Conservation (phyloP, 176 grass and related monocot genomes). For the Oryza officinalis region DNA sequence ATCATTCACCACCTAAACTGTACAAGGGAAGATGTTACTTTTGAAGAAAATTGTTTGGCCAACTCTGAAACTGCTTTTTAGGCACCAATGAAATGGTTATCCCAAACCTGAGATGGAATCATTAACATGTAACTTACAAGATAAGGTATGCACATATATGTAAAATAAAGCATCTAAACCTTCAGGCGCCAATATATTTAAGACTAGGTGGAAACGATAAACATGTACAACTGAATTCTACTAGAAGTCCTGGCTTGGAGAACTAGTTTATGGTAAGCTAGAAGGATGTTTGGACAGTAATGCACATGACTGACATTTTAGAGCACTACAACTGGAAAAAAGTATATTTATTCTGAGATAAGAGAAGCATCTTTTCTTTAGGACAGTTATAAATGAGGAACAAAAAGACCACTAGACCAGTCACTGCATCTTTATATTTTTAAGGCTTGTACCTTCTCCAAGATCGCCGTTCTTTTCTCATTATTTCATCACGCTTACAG, state of each 20-base stretch:
- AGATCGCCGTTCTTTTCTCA: background rate
- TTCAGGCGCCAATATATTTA: background rate
- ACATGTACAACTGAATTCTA: background rate
- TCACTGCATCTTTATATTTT: background rate
- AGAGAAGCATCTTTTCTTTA: background rate
- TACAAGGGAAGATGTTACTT: background rate
- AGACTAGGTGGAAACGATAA: no score
- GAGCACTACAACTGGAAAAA: background rate
- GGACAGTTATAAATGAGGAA: background rate
- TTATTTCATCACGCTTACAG: background rate
- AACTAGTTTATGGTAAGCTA: background rate
- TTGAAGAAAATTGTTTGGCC: background rate
- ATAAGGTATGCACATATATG: background rate
- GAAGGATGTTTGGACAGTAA: background rate
- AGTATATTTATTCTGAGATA: background rate
- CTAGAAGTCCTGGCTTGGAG: background rate
- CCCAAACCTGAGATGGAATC: background rate
- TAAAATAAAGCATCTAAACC: background rate
- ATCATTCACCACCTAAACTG: background rate
- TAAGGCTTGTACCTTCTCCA: background rate
- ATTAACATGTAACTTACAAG: background rate
- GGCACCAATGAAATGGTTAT: background rate
- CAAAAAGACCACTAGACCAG: conserved; percentile 20
- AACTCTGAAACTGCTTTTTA: background rate
- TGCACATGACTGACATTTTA: no score